phyloP scores from a whole-genome alignment of 257 asterid species.

The Solanum sejunctum region DNA sequence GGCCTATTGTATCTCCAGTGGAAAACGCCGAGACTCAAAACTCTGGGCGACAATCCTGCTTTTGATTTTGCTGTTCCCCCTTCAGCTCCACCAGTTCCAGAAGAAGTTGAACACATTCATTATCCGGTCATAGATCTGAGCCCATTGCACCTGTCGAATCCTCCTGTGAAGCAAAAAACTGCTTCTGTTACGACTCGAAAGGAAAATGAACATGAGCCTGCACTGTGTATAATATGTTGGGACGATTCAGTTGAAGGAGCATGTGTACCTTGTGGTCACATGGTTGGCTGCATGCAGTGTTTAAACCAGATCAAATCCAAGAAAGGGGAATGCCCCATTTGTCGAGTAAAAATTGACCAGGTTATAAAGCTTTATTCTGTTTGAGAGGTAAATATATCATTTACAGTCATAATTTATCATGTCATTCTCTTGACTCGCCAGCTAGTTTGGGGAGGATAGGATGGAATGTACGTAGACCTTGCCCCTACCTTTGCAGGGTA shows the following conservation, averaged over 20 bases:
- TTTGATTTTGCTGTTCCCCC: not conserved
- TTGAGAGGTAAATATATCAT: not conserved
- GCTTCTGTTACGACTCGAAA: not conserved
- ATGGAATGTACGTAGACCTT: not conserved
- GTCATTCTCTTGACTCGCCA: not conserved
- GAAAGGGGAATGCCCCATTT: conserved; percentile 5
- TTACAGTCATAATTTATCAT: not conserved
- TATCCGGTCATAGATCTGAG: not conserved
- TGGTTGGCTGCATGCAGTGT: conserved; percentile 10
- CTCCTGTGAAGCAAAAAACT: not conserved
- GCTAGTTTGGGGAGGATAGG: not conserved
- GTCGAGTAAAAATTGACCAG: conserved; percentile 4
- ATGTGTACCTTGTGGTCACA: conserved; percentile 12
- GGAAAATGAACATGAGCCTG: not conserved
- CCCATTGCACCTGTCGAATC: not conserved
- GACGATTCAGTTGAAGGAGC: conserved; percentile 11
- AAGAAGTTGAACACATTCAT: not conserved
- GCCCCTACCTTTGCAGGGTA: not conserved
- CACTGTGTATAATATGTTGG: conserved; percentile 9
- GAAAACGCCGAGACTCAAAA: not conserved
- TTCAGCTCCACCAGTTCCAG: not conserved
- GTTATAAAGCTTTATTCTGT: conserved; percentile 5
- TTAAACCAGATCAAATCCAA: conserved; percentile 1
- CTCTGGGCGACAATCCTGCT: not conserved
- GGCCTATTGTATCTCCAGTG: not conserved